Evolutionary conservation across 1,284 basidiomycete species (phyloP), one percentile per base, ranked within the genome.

Genomic region (Rhodotorula sp.): DNA sequence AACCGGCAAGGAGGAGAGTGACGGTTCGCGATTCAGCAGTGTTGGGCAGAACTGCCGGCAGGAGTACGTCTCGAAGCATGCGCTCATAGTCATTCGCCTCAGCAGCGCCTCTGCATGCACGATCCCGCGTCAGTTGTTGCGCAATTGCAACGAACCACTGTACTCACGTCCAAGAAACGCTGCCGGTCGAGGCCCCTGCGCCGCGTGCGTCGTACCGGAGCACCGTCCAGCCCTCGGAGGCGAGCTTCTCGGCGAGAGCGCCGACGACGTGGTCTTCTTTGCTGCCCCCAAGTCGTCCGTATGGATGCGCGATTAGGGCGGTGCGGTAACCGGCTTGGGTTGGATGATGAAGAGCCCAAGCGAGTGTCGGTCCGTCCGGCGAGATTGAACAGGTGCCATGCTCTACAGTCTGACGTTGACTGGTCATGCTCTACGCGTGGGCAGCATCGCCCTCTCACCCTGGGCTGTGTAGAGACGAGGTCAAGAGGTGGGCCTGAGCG

Each of bases 131-230:
- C 34, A 38, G 19, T 8, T 2, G 7, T 6, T 10, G 47, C 8
- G 23, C 14, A 1, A 43, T 3, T n/a, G n/a, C 23, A 28, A 8
- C 5, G 2, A 47, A n/a, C 19, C 18, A 28, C 14, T 6, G 28
- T 5, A 71, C 74, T 57, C 49, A 77, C 75, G 73, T 76, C 69
- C 91, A 84, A 1, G 89, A 90, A 0, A 88, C 79, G 83, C 86
- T 85, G 6, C 90, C 90, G 0, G 85, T 85, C 0, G 90, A 91
- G 58, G 81, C 81, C 21, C 90, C 90, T 8, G 90, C 88, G 0
- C 89, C 89, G 45, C 91, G 85, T 45, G 89, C 87, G 78, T 92
- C 92, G 79, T 87, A 92, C 66, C 84, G 83, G 31, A 92, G 79
- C 12, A 90, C 85, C 73, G 87, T 82, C 75, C 86, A 90, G 5